phyloP scores from a whole-genome alignment of 1,139 yeast genomes.

The Debaryomycetaceae sp. region DNA sequence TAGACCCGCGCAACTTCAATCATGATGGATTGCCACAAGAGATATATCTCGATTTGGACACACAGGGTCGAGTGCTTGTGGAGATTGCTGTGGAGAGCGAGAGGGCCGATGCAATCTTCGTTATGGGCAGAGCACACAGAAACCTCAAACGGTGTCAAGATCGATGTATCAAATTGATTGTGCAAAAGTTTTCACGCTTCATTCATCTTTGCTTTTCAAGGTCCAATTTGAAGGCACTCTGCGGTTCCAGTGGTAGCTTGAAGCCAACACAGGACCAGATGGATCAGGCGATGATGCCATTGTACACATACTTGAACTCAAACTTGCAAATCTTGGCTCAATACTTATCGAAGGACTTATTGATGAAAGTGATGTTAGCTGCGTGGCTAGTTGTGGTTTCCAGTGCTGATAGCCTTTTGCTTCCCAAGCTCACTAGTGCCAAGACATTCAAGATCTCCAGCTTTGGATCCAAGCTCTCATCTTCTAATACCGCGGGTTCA shows the following conservation, averaged over 20 bases:
- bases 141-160: conserved; percentile 58
- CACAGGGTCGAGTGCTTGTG: conserved; percentile 61
- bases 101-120: conserved; percentile 70
- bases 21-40: conserved; percentile 70
- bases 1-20: conserved; percentile 62
- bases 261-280: conserved; percentile 50
- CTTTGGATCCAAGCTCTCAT: conserved; percentile 16
- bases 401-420: conserved; percentile 61
- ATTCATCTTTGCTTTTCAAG: conserved; percentile 40
- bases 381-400: conserved; percentile 70
- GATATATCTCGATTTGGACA: conserved; percentile 55
- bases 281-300: conserved; percentile 68
- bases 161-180: conserved; percentile 61
- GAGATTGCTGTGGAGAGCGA: conserved; percentile 78
- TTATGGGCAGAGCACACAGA: conserved; percentile 73
- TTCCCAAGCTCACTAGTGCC: conserved; percentile 66
- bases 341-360: conserved; percentile 54
- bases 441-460: conserved; percentile 33
- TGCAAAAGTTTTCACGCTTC: conserved; percentile 51
- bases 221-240: conserved; percentile 45
- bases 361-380: conserved; percentile 66
- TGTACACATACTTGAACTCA: conserved; percentile 69
- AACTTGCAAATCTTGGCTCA: conserved; percentile 65
- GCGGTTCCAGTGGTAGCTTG: conserved; percentile 45
- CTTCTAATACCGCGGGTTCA: conserved; percentile 10